Conservation (phyloP, 495 filamentous ascomycete species). For the Talaromyces wortmannii region DNA sequence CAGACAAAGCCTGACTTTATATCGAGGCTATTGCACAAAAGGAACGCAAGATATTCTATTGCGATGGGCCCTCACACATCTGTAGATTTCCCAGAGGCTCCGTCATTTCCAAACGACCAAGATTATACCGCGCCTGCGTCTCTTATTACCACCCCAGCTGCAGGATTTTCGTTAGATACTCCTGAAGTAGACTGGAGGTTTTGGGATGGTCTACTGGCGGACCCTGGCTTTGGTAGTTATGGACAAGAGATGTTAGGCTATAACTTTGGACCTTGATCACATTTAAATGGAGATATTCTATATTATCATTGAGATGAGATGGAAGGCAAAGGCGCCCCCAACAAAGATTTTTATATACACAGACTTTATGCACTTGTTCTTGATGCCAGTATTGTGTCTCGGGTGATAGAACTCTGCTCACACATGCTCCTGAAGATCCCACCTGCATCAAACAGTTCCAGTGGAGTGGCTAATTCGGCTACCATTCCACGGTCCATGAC, state of each 20-base stretch:
- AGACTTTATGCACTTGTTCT: neutral
- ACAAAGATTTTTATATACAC: neutral
- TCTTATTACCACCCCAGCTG: neutral
- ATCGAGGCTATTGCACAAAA: neutral
- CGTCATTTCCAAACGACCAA: neutral
- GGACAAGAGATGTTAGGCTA: neutral
- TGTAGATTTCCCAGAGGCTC: neutral
- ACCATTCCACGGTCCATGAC: slow-evolving; percentile 17
- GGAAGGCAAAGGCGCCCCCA: neutral
- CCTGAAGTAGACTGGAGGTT: neutral
- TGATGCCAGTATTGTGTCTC: neutral
- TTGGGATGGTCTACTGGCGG: neutral
- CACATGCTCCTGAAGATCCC: slow-evolving; percentile 14
- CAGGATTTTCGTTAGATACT: neutral
- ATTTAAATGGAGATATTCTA: neutral
- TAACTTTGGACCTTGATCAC: neutral
- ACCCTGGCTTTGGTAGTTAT: neutral
- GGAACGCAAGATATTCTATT: neutral
- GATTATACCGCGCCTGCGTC: neutral
- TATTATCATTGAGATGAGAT: neutral
- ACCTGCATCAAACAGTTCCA: slow-evolving; percentile 7
- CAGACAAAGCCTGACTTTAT: neutral
- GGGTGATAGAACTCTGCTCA: slow-evolving; percentile 7
- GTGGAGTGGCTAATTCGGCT: slow-evolving; percentile 15
- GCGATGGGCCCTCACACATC: neutral